A percentile compares a stretch with the other conserved stretches of the same genome.
These are phyloP conservation scores for Castanopsis chinensis DNA, from an alignment of 306 rosid species.

Conservation along the genomic window DNA sequence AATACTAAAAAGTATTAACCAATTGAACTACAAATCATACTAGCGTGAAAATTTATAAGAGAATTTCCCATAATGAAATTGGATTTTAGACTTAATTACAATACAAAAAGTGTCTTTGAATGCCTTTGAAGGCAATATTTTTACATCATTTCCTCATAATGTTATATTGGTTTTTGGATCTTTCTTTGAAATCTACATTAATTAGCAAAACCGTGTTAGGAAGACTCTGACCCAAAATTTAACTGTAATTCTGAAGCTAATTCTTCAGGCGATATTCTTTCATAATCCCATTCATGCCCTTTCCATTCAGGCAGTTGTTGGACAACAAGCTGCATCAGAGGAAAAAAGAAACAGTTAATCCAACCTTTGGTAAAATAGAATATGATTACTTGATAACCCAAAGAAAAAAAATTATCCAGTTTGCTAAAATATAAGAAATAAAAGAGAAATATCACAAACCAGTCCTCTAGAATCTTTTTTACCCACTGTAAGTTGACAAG, in stretches of 20 bases:
- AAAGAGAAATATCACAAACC: constrained; percentile 46
- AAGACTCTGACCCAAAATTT: constrained; percentile 15
- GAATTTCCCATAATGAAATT: too few relatives aligned
- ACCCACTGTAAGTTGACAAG: constrained; percentile 90
- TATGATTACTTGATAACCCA: not conserved
- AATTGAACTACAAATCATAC: too few relatives aligned
- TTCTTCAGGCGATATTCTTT: constrained; percentile 34
- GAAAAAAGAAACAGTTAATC: not conserved
- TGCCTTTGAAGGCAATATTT: too few relatives aligned
- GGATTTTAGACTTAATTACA: too few relatives aligned
- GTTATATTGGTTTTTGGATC: not conserved
- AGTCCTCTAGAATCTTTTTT: constrained; percentile 64
- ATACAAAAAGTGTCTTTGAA: too few relatives aligned
- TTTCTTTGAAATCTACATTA: not conserved
- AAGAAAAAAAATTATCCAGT: not conserved
- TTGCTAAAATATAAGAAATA: not conserved
- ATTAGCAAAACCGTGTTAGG: constrained; percentile 13
- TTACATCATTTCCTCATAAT: not conserved
- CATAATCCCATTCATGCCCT: constrained; percentile 80
- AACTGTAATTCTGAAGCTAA: not conserved
- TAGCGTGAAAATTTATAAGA: too few relatives aligned
- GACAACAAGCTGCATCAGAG: constrained; percentile 61
- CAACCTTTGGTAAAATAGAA: not conserved
- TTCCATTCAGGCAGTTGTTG: constrained; percentile 95
- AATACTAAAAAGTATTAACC: too few relatives aligned